Base-by-base conservation (phyloP, 805 yeast genomes). In the Ogataea parapolymorpha region DNA sequence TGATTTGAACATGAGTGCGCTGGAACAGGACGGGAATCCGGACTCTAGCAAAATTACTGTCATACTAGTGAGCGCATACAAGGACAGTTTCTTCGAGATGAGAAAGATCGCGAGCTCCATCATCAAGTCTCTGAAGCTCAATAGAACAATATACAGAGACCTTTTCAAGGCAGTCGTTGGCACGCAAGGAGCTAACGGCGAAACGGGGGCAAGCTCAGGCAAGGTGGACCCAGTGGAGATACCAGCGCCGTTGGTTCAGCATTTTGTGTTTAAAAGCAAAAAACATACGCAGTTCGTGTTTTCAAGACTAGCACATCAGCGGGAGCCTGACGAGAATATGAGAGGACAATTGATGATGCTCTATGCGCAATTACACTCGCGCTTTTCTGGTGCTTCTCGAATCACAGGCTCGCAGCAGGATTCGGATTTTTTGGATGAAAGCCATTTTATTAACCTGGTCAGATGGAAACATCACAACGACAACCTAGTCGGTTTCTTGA, bases 241-340 rank as follows among this genome's bases (percentile, higher is more conserved):
- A 16, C 78, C 77, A 1, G 82, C 80, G 0, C 77, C 77, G 4
- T 49, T 72, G 22, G 72, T 91, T 9, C 75, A 79, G 45, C 96
- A 89, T 64, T 93, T 90, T 56, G 73, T 89, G 17, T 90, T 79
- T 68, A 89, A 86, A 61, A 77, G 86, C 25, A 81, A 77, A 44
- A 66, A 65, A 16, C 75, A 76, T 42, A 79, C 87, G 13, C 97
- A 87, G 53, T 81, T 72, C 52, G 72, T 65, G 1, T 61, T 51
- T 35, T 56, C 67, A 1, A 44, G 51, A 17, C 30, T 59, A 16
- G 53, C 50, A 35, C 55, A 53, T 2, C 39, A 28, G 10, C 20
- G 23, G 4, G 54, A 54, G 6, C 43, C 49, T 6, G 45, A 41
- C 15, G 54, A 51, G 15, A 32, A 50, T 10, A 39, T 48, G 18